Conservation (phyloP, 1,284 basidiomycete species). For the Puccinia polysora region DNA sequence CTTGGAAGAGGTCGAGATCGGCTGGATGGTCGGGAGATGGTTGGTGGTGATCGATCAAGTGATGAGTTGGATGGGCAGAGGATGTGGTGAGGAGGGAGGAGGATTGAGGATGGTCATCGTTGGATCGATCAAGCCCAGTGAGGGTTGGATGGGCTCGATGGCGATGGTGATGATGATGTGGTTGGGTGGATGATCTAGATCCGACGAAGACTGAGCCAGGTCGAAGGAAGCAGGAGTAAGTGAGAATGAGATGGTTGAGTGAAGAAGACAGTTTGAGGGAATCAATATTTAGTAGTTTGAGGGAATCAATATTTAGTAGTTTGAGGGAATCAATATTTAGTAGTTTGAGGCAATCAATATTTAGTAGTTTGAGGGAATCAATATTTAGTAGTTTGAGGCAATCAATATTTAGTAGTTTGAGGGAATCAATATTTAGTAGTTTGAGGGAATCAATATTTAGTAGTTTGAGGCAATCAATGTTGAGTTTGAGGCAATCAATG, state of each 20-base stretch:
- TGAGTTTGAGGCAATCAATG: too few relatives aligned
- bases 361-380: too few relatives aligned
- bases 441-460: too few relatives aligned
- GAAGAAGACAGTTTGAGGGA: conserved; percentile 12
- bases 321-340: too few relatives aligned
- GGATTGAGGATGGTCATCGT: background rate
- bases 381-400: too few relatives aligned
- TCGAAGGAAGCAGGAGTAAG: conserved; percentile 16
- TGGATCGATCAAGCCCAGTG: background rate
- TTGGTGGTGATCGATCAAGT: background rate
- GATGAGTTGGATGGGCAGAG: background rate
- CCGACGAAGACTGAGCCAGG: conserved; percentile 21
- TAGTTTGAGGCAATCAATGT: too few relatives aligned
- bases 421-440: too few relatives aligned
- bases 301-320: too few relatives aligned
- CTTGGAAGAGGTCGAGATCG: background rate
- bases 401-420: too few relatives aligned
- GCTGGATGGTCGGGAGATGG: background rate
- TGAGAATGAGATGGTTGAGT: background rate
- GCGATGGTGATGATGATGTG: background rate
- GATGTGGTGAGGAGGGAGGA: background rate
- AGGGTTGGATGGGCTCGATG: background rate
- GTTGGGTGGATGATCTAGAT: conserved; percentile 5
- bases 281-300: too few relatives aligned
- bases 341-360: too few relatives aligned